Evolutionary conservation across 495 filamentous ascomycete genomes (phyloP), one percentile per base, ranked within the genome.

Genomic region (Neurospora sp.): DNA sequence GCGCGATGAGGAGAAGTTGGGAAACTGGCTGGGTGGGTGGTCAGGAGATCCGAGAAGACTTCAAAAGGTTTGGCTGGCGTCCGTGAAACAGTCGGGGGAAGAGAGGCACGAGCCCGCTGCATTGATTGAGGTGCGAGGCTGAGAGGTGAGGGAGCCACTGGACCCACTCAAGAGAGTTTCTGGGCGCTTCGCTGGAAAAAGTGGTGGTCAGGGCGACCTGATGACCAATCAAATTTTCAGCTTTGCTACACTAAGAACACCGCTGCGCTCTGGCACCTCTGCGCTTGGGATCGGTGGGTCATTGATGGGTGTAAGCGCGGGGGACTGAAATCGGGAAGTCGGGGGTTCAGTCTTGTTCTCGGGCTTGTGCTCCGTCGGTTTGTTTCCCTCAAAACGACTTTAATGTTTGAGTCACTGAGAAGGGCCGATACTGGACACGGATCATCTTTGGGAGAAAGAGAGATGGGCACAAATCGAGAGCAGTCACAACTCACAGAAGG

Each of bases 221-320:
- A 22, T 68, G 48, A 35, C 76, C 73, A 78, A 78, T 76, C 70
- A 73, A 70, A 53, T 68, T 73, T 75, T 76, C 72, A 74, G 69
- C 74, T 76, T 70, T 38, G 69, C 20, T 22, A 22, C 20, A 22
- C 20, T 22, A 22, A 22, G 20, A 22, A 22, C 20, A 22, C 20
- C 20, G 20, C 20, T 22, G 20, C 20, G 20, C 20, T 22, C 42
- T 35, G 53, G 53, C 53, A 61, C 6, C 22, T 61, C 53, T 35
- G 53, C 53, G 53, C 27, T 35, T 35, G 27, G 53, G 22, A 35
- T 61, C 27, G 20, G 53, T 61, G 53, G 53, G 53, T 31, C 53
- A 61, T 53, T 61, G 53, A 61, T 61, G 27, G 22, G 27, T 61
- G 53, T 61, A 61, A 61, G 53, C 53, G 27, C 53, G 53, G 53